Evolutionary conservation across 2,329 filamentous ascomycete species (phyloP).

Genomic region (Exophiala phaeomuriformis): DNA sequence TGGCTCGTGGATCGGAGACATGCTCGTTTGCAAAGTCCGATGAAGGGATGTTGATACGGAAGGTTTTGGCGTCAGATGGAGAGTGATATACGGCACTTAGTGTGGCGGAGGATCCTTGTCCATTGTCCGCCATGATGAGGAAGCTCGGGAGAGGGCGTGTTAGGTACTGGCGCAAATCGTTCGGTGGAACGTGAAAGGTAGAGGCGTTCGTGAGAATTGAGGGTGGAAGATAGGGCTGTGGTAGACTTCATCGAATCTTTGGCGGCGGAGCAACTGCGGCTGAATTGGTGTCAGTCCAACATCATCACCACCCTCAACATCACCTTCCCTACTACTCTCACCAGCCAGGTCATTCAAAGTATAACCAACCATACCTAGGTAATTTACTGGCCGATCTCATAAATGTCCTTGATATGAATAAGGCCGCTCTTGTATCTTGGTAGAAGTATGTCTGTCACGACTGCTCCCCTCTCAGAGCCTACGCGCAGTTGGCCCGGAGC

Average conservation of each 20-base stretch:
- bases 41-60: conserved; percentile 7
- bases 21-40: not conserved
- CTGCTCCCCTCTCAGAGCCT: not conserved
- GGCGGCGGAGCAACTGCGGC: no score
- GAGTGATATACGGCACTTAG: conserved; percentile 17
- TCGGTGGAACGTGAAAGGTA: no score
- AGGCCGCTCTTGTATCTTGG: not conserved
- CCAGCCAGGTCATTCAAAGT: no score
- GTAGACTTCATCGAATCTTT: no score
- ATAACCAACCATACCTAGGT: no score
- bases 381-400: not conserved
- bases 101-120: not conserved
- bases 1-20: conserved; percentile 30
- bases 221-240: no score
- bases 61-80: conserved; percentile 7
- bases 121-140: not conserved
- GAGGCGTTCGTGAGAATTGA: no score
- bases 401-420: not conserved
- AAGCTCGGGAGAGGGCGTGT: not conserved
- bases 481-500: conserved; percentile 1
- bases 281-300: no score
- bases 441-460: not conserved
- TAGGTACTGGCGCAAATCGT: not conserved
- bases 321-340: no score
- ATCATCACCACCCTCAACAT: no score